A percentile compares a stretch with the other conserved stretches of the same genome.
phyloP scores from a whole-genome alignment of 331 rosid genomes.

The Stylosanthes scabra region DNA sequence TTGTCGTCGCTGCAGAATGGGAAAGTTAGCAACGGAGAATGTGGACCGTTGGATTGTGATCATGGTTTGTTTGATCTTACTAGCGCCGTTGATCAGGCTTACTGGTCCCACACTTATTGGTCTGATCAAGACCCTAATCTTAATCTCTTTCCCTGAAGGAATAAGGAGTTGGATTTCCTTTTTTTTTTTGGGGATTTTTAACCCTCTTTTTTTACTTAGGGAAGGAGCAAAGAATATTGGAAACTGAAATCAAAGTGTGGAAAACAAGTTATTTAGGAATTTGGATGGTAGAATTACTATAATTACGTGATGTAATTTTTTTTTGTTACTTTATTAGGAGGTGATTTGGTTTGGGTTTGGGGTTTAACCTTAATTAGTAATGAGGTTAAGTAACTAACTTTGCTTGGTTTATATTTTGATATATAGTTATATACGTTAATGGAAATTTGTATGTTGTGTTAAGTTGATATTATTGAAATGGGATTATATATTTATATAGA shows the following conservation, averaged over 20 bases:
- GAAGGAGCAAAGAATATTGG: background rate
- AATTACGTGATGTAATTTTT: constrained; percentile 32
- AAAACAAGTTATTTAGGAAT: background rate
- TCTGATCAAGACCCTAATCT: constrained; percentile 61
- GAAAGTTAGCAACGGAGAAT: constrained; percentile 47
- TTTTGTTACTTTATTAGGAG: background rate
- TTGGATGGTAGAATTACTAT: constrained; percentile 14
- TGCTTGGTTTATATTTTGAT: background rate
- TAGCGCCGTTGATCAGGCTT: constrained; percentile 69
- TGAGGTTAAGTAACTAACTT: constrained; percentile 46
- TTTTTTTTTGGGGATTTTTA: background rate
- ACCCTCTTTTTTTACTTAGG: background rate
- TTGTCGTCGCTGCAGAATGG: constrained; percentile 44
- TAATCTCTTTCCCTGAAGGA: constrained; percentile 23
- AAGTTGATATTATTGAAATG: too few relatives aligned
- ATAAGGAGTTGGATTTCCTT: background rate
- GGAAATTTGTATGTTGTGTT: background rate
- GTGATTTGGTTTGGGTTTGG: constrained; percentile 37
- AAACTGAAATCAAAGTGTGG: background rate
- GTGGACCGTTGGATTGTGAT: constrained; percentile 82
- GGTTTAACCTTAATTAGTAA: background rate
- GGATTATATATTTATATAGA: background rate
- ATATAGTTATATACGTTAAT: constrained; percentile 11
- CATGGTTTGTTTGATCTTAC: constrained; percentile 73
- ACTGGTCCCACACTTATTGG: constrained; percentile 85